These are phyloP conservation scores for Punctularia strigosozonata DNA, from an alignment of 768 basidiomycete genomes.

Conservation along the genomic window DNA sequence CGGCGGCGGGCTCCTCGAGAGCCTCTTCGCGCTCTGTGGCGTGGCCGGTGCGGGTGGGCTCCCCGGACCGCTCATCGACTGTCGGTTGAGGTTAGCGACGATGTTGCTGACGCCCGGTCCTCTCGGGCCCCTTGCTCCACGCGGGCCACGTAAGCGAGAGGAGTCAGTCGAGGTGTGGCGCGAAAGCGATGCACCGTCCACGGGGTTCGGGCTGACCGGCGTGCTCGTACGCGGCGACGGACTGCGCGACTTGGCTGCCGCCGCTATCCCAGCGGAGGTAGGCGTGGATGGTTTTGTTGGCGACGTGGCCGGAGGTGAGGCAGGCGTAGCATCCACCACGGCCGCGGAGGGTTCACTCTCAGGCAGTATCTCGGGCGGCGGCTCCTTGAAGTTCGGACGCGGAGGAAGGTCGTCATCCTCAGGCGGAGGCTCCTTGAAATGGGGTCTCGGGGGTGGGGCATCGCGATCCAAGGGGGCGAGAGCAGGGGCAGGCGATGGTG, in stretches of 20 bases:
- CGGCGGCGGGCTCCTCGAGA: too few species aligned
- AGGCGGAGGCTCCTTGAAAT: conserved; percentile 54
- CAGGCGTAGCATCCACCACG: conserved; percentile 4
- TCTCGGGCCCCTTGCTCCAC: conserved; percentile 37
- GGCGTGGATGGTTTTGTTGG: conserved; percentile 12
- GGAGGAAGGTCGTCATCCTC: conserved; percentile 40
- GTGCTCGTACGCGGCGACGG: conserved; percentile 23
- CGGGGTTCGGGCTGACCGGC: too few species aligned
- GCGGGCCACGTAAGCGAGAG: conserved; percentile 33
- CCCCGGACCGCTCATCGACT: conserved; percentile 23
- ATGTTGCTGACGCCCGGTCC: conserved; percentile 36
- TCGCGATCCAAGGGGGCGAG: conserved; percentile 5
- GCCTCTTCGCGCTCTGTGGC: too few species aligned
- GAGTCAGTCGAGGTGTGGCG: conserved; percentile 34
- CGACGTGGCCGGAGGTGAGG: conserved; percentile 2
- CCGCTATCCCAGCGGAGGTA: conserved; percentile 22
- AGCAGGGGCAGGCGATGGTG: conserved; percentile 14
- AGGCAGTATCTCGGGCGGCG: conserved; percentile 8
- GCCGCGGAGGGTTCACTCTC: conserved; percentile 11
- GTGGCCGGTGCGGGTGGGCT: conserved; percentile 23
- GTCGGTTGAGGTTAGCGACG: conserved; percentile 46
- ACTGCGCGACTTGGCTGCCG: conserved; percentile 15
- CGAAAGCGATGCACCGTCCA: conserved; percentile 25
- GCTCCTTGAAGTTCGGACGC: conserved; percentile 28
- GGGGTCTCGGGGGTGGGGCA: conserved; percentile 20